Base-by-base conservation (phyloP, 805 yeast genomes). In the Spathaspora gorwiae region DNA sequence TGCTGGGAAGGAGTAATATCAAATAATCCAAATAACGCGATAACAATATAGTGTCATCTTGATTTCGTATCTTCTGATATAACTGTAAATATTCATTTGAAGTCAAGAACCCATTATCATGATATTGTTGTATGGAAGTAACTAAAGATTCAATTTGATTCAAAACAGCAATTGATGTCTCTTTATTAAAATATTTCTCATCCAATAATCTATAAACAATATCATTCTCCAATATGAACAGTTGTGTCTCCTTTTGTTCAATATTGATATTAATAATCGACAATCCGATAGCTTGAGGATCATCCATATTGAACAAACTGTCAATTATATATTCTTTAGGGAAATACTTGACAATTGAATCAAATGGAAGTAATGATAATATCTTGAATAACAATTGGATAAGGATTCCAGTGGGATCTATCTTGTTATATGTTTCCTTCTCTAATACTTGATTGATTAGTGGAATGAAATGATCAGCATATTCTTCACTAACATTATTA, bases 1-100 rank as follows among this genome's bases (percentile, higher is more conserved):
- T 13, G 19, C 46, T 26, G 7, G 58, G 56, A 12, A 52, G 39
- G 3, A 61, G 15, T 2, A 55, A 30, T 11, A 49, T 37, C 9
- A 53, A 26, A 30, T 46, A 56, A 43, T 59, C 62, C 32, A 57
- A 43, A 11, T 55, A 48, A 24, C 65, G 41, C 3, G 61, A 50
- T 13, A 51, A 27, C 13, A 59, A 43, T 10, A 54, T 54, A 6
- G 63, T 41, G 26, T 55, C 48, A 24, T 39, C 37, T 10, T 33
- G 34, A 6, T 34, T 24, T 37, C 54, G 50, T 7, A 44, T 46
- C 13, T 35, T 29, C 9, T 40, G 15, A 37, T 50, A 55, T 4
- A 51, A 37, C 7, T 44, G 35, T 9, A 42, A 38, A 32, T 10
- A 24, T 6, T 30, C 27, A 3, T 35, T n/a, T 38, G 46, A 13